These are phyloP conservation scores for Epichloe bromicola DNA, from an alignment of 2,329 filamentous ascomycete genomes.

Conservation along the genomic window DNA sequence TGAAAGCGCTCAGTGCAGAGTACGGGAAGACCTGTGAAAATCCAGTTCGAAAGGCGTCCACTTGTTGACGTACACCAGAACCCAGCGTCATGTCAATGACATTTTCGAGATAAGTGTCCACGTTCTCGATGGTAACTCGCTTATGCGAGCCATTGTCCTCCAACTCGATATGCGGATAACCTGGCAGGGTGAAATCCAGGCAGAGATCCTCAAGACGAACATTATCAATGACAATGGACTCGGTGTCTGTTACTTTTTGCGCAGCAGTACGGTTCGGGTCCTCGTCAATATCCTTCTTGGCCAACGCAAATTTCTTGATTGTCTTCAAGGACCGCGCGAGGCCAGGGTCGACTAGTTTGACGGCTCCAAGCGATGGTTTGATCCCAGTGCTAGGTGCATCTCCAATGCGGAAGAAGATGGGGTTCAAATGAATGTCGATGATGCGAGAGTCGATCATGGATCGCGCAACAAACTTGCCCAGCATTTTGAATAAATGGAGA, in stretches of 20 bases:
- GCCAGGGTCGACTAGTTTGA: constrained; percentile 78
- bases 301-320: constrained; percentile 73
- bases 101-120: constrained; percentile 75
- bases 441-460: constrained; percentile 98
- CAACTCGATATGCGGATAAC: constrained; percentile 78
- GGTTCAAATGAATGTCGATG: constrained; percentile 94
- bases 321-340: constrained; percentile 75
- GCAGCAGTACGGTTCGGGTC: constrained; percentile 50
- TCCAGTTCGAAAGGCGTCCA: constrained; percentile 79
- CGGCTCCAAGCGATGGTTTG: constrained; percentile 72
- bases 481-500: constrained; percentile 76
- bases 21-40: constrained; percentile 97
- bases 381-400: constrained; percentile 51
- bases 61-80: constrained; percentile 74
- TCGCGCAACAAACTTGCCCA: constrained; percentile 93
- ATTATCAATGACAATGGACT: constrained; percentile 60
- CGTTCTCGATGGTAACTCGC: constrained; percentile 76
- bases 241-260: constrained; percentile 58
- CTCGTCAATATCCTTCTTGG: constrained; percentile 71
- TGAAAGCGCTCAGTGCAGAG: constrained; percentile 82
- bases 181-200: constrained; percentile 89
- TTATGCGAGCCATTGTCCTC: constrained; percentile 60
- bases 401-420: constrained; percentile 91
- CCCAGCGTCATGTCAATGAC: constrained; percentile 88
- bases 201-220: constrained; percentile 75